Percentiles rank a stretch among this genome's conserved stretches.
Evolutionary conservation across 139 green algal species (phyloP).

Genomic region (Desmodesmus armatus): DNA sequence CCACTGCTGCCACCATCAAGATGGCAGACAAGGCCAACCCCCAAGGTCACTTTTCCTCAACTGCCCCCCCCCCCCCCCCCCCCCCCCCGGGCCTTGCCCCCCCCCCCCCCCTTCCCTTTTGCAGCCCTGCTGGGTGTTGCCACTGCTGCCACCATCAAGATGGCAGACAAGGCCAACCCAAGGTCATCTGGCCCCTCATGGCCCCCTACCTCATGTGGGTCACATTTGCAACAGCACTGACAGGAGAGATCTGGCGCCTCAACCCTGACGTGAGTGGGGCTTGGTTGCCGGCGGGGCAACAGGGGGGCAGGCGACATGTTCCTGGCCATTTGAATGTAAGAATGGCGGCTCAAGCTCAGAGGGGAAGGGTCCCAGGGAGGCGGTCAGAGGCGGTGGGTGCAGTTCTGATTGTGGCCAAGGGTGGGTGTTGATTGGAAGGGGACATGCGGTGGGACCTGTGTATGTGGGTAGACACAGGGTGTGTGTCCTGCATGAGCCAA

Average conservation of each 20-base stretch:
- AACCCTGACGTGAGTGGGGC: conserved; percentile 45
- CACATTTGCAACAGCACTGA: conserved; percentile 52
- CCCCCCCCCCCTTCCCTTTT: neutral
- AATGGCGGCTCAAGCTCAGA: too few species aligned
- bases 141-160: conserved; percentile 53
- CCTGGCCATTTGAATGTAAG: too few species aligned
- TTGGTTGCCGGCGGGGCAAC: neutral
- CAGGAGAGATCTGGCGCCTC: conserved; percentile 42
- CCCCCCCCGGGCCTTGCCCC: too few species aligned
- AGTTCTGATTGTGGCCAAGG: too few species aligned
- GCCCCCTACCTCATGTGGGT: conserved; percentile 61
- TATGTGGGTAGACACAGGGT: too few species aligned
- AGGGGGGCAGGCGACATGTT: neutral
- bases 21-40: neutral
- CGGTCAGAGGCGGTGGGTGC: too few species aligned
- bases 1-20: neutral
- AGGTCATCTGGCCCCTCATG: conserved; percentile 55
- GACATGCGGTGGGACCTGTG: too few species aligned
- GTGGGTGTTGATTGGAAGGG: too few species aligned
- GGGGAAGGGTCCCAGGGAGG: too few species aligned
- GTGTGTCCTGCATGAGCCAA: too few species aligned
- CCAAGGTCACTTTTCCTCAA: too few species aligned
- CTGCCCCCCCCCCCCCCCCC: too few species aligned
- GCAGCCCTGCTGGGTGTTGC: conserved; percentile 58
- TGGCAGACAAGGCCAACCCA: conserved; percentile 30